Evolutionary conservation across 306 rosid species (phyloP).

Genomic region (Phaseolus lunatus): DNA sequence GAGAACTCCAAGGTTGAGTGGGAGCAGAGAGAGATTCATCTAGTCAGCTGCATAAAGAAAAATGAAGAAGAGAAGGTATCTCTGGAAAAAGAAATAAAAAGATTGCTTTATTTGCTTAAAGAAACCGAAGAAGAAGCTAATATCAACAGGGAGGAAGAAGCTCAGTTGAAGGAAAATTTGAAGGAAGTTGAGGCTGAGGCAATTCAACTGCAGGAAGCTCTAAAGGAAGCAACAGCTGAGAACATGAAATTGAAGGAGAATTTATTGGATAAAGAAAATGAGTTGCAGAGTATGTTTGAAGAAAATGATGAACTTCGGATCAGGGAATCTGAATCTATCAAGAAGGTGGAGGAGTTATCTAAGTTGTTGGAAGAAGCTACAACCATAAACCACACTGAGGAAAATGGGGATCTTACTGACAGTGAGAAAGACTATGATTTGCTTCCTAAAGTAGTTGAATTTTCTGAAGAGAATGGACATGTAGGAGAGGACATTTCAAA

Average conservation of each 20-base stretch:
- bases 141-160: slow-evolving; percentile 76
- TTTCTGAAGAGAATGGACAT: slow-evolving; percentile 92
- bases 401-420: slow-evolving; percentile 83
- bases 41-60: slow-evolving; percentile 70
- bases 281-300: slow-evolving; percentile 69
- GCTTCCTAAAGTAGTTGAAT: slow-evolving; percentile 91
- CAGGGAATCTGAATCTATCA: slow-evolving; percentile 70
- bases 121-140: slow-evolving; percentile 74
- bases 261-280: slow-evolving; percentile 84
- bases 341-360: slow-evolving; percentile 81
- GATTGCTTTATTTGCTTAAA: slow-evolving; percentile 76
- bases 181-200: slow-evolving; percentile 95
- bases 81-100: slow-evolving; percentile 69
- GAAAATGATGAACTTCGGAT: slow-evolving; percentile 82
- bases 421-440: slow-evolving; percentile 92
- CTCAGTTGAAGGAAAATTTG: slow-evolving; percentile 77
- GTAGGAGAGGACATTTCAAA: slow-evolving; percentile 71
- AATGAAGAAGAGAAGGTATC: slow-evolving; percentile 67
- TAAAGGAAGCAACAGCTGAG: slow-evolving; percentile 72
- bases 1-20: slow-evolving; percentile 72
- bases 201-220: slow-evolving; percentile 89
- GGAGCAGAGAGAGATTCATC: slow-evolving; percentile 79
- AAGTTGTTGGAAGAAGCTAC: slow-evolving; percentile 81
- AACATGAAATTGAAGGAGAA: slow-evolving; percentile 87
- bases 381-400: slow-evolving; percentile 63